Evolutionary conservation across 2,329 filamentous ascomycete species (phyloP).

Genomic region (Fusarium azukiicola): DNA sequence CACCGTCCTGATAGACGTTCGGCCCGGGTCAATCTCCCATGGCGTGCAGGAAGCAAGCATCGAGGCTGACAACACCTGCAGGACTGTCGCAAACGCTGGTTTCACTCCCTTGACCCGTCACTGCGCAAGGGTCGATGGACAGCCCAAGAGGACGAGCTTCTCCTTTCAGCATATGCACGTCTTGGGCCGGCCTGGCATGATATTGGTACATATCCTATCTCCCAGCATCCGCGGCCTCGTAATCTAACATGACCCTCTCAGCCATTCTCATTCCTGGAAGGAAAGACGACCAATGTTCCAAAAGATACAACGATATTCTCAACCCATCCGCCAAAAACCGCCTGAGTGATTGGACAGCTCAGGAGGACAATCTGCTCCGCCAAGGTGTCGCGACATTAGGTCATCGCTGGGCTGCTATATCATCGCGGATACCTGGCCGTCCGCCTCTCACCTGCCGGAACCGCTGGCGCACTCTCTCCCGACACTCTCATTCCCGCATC

Average conservation of each 20-base stretch:
- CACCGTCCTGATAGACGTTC: constrained; percentile 1
- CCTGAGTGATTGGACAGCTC: constrained; percentile 52
- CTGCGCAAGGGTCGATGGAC: constrained; percentile 56
- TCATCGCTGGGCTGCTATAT: constrained; percentile 56
- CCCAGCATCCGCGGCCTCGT: not conserved
- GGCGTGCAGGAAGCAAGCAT: not conserved
- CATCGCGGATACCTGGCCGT: constrained; percentile 50
- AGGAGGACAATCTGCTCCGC: constrained; percentile 51
- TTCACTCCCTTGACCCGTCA: constrained; percentile 56
- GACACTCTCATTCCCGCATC: constrained; percentile 36
- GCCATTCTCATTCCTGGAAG: constrained; percentile 54
- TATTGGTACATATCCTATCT: constrained; percentile 40
- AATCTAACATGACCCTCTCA: constrained; percentile 1
- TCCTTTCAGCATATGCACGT: constrained; percentile 54
- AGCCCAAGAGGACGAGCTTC: constrained; percentile 54
- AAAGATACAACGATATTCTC: constrained; percentile 56
- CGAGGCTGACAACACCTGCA: constrained; percentile 23
- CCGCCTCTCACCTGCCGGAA: constrained; percentile 57
- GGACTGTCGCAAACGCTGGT: constrained; percentile 57
- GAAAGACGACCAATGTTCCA: constrained; percentile 57
- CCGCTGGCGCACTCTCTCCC: constrained; percentile 51
- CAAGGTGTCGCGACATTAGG: constrained; percentile 52
- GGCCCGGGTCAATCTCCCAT: not conserved
- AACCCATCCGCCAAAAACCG: constrained; percentile 53
- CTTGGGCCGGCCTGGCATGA: constrained; percentile 54